Evolutionary conservation across 2,329 filamentous ascomycete genomes (phyloP), one percentile per base, ranked within the genome.

Genomic region (Cercospora janseana): DNA sequence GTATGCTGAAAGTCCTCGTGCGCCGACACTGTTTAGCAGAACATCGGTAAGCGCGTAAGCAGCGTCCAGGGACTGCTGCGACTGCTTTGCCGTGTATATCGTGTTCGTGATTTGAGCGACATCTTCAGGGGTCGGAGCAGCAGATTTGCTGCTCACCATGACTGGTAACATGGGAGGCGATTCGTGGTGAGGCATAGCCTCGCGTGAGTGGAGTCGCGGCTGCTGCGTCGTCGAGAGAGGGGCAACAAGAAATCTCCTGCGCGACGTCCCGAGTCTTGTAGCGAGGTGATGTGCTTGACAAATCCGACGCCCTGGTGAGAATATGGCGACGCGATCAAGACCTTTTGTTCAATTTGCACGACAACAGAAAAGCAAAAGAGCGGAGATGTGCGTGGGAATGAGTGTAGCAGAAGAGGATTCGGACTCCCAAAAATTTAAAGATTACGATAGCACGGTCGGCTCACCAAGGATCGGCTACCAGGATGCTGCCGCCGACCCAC

Each of bases 31-130:
- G 69, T 83, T 80, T 52, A 83, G 75, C 10, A 87, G 73, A 10
- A 85, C 69, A 49, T 83, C 82, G 48, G 79, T 79, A 54, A 87
- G 74, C 32, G 77, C 77, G 66, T 87, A 87, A 13, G 83, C 75
- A 51, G 79, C 80, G 64, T 86, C 82, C 35, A 81, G 73, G 8
- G 77, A 79, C 48, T 72, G 71, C 61, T 79, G 76, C 45, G 78
- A 79, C 21, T 76, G 75, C 63, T 78, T 74, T 21, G 75, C 72
- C 37, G 69, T 72, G 63, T 76, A 72, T 56, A 75, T 72, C 52
- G 68, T 67, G 59, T 62, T 65, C 32, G 72, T 63, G 40, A 77
- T 66, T 34, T 68, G 64, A 40, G 66, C 63, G 49, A 77, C 66
- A 49, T 77, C 75, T 49, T 75, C 72, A n/a, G 68, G 60, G 20